Percentiles rank a stretch among this genome's conserved stretches.
phyloP scores from a whole-genome alignment of 2,329 filamentous ascomycete genomes.

The Elsinoe australis region DNA sequence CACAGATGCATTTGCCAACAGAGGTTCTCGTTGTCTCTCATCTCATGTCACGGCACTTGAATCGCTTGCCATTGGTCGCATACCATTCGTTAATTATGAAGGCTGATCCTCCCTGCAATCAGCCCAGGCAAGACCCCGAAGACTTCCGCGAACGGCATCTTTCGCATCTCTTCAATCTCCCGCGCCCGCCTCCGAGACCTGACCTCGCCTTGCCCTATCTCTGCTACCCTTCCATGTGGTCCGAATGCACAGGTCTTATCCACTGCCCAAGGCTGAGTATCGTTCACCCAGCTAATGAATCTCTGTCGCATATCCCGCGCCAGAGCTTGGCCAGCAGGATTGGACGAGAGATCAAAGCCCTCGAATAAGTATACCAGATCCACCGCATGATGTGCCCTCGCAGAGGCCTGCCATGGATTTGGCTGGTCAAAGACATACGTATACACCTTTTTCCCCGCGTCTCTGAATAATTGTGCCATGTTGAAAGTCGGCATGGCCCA shows the following conservation, averaged over 20 bases:
- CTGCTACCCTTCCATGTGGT: slow-evolving; percentile 32
- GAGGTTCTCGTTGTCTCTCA: no score
- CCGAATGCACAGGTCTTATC: slow-evolving; percentile 34
- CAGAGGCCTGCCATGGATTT: slow-evolving; percentile 43
- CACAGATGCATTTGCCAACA: no score
- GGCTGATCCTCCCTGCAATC: slow-evolving; percentile 37
- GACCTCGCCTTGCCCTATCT: slow-evolving; percentile 30
- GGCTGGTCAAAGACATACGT: slow-evolving; percentile 39
- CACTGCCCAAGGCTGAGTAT: slow-evolving; percentile 32
- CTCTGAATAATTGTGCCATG: slow-evolving; percentile 20
- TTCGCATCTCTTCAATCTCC: slow-evolving; percentile 28
- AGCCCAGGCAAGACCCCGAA: slow-evolving; percentile 29
- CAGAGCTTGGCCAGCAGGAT: slow-evolving; percentile 30
- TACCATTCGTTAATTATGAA: slow-evolving; percentile 23
- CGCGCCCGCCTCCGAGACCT: slow-evolving; percentile 30
- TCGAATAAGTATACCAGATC: slow-evolving; percentile 42
- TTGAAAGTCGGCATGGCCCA: slow-evolving; percentile 28
- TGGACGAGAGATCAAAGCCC: slow-evolving; percentile 33
- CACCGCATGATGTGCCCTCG: slow-evolving; percentile 42
- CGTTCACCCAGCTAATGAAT: slow-evolving; percentile 37
- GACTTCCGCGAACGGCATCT: slow-evolving; percentile 28
- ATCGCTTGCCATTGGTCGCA: background rate
- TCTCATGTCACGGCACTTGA: no score
- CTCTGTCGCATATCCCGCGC: slow-evolving; percentile 34
- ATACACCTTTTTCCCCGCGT: slow-evolving; percentile 29